Percentiles rank a stretch among this genome's conserved stretches.
Conservation (phyloP, 2,329 filamentous ascomycete species). For the Metarhizium album region DNA sequence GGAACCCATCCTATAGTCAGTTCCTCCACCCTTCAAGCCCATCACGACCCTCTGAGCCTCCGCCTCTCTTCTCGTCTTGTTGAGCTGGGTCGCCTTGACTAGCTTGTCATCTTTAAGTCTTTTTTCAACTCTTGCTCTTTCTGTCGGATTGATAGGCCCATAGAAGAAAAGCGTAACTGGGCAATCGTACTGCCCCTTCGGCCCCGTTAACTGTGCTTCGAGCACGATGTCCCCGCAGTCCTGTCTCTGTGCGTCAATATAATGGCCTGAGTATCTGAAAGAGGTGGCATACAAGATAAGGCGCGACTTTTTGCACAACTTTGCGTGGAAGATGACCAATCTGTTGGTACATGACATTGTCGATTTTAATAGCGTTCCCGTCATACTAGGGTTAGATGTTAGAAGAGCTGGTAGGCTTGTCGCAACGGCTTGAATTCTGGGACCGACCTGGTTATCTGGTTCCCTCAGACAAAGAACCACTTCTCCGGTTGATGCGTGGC, state of each 20-base stretch:
- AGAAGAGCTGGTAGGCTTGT: not conserved
- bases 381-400: constrained; percentile 42
- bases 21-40: constrained; percentile 27
- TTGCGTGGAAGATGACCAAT: constrained; percentile 67
- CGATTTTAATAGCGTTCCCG: constrained; percentile 63
- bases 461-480: constrained; percentile 54
- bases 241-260: constrained; percentile 14
- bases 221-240: constrained; percentile 50
- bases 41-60: constrained; percentile 38
- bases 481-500: constrained; percentile 51
- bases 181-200: constrained; percentile 59
- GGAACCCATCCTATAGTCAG: constrained; percentile 26
- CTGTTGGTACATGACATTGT: constrained; percentile 64
- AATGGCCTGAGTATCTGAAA: not conserved
- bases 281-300: constrained; percentile 48
- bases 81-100: constrained; percentile 44
- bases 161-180: constrained; percentile 60
- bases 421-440: not conserved
- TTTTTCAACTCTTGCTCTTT: constrained; percentile 43
- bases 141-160: constrained; percentile 48
- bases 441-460: constrained; percentile 45
- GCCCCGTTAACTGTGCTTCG: constrained; percentile 59
- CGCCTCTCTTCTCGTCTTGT: constrained; percentile 41
- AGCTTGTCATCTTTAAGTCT: constrained; percentile 56
- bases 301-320: constrained; percentile 60